Evolutionary conservation across 2,329 filamentous ascomycete genomes (phyloP).

Genomic region (Tolypocladium paradoxum): DNA sequence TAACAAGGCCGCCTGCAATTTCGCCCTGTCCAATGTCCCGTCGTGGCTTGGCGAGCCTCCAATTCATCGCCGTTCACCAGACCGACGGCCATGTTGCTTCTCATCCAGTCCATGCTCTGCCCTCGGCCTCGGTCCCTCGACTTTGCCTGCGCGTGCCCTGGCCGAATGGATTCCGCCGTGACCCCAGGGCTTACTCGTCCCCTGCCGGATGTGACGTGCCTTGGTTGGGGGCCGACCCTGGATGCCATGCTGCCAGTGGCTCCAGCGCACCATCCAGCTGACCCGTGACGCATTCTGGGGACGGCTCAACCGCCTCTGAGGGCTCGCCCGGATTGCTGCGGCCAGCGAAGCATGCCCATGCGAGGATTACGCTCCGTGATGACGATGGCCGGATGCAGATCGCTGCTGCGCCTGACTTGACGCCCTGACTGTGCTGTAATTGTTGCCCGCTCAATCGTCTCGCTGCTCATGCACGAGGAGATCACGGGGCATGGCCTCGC

Average conservation of each 20-base stretch:
- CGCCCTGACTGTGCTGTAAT: not conserved
- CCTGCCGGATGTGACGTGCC: not conserved
- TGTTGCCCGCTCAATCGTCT: not conserved
- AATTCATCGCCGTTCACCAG: not conserved
- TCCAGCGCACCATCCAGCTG: conserved; percentile 9
- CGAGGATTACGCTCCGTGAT: not conserved
- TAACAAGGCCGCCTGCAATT: not conserved
- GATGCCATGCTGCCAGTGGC: conserved; percentile 4
- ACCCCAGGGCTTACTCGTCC: not conserved
- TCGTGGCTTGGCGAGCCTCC: not conserved
- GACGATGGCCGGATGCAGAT: not conserved
- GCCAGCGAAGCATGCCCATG: not conserved
- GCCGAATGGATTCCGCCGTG: not conserved
- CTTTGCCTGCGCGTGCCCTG: not conserved
- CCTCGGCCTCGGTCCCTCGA: not conserved
- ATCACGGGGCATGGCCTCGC: not conserved
- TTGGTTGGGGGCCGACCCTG: not conserved
- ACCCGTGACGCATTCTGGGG: conserved; percentile 6
- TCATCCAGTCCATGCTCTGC: not conserved
- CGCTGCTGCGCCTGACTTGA: not conserved
- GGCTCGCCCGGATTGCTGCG: not conserved
- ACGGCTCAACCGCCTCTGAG: not conserved
- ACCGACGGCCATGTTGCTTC: not conserved
- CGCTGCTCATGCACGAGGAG: not conserved
- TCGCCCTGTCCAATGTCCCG: not conserved